Base-by-base conservation (phyloP, 441 rosid genomes). In the Pelargonium hybrid region DNA sequence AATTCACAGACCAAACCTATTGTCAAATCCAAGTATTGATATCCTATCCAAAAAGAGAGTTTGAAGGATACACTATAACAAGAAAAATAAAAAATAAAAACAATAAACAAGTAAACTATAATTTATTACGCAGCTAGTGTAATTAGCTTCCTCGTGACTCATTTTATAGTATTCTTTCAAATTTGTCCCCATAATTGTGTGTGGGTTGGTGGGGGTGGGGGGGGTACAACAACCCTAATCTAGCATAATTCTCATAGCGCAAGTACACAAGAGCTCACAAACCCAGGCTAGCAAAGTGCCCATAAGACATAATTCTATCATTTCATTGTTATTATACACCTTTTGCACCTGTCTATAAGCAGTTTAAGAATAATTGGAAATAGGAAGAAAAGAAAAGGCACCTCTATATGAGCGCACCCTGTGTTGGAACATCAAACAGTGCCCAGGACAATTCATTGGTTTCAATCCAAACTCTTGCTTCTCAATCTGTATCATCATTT, bases 381-480 rank as follows among this genome's bases (percentile, higher is more conserved):
- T 62, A 8, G n/a, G 52, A 9, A 47, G n/a, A 8, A 14, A 47
- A 67, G 5, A 5, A 62, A 69, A 69, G 78, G 50, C 37, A 88
- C 99, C 97, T 87, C 93, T 85, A 74, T 92, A 92, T 57, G 98
- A 92, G 45, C 91, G 97, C 77, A 91, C 96, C 79, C 91, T 86
- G 69, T 91, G 90, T 79, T 86, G 88, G 85, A 95, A 95, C 83
- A 95, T 91, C 83, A 95, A 86, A 80, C 99, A 92, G 75, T 95
- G 99, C 39, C 98, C 95, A 17, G 98, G 97, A 77, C 98, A 95
- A 75, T 95, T 95, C 99, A 92, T 95, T 73, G 99, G 99, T 78
- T 92, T 95, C 77, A 95, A 81, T 54, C 98, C 98, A 70, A 90
- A 95, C 79, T 91, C 98, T 79, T 95, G 96, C 71, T 92, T 92